Base-by-base conservation (phyloP, 768 basidiomycete genomes). In the Chlorophyllum brunneum region DNA sequence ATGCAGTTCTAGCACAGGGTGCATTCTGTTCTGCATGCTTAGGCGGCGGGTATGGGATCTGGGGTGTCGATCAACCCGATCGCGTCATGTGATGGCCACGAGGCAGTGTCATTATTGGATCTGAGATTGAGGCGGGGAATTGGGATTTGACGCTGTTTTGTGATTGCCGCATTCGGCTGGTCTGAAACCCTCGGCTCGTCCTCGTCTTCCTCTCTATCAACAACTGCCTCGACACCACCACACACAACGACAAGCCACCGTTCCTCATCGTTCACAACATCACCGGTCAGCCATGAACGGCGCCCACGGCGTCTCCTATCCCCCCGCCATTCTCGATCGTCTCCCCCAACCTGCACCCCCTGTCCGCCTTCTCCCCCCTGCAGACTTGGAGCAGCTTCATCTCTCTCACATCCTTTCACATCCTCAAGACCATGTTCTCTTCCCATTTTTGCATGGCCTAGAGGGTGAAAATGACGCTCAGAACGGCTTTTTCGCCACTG, bases 371-470 rank as follows among this genome's bases (percentile, higher is more conserved):
- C 64, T 78, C 48, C 56, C 69, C n/a, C 57, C 74, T 1, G 11
- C 59, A 18, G 67, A 79, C 53, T 91, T 90, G 62, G 73, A 82
- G 2, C 63, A 72, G 16, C 67, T 92, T 45, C 85, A 87, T 51
- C 75, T 81, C 59, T 65, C 72, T n/a, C 80, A 89, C 57, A 71
- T 82, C 56, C 74, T 79, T 53, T 69, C 81, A 1, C 88, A 94
- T 66, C 81, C 89, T 1, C 86, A 87, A 0, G 92, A 95, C 70
- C 74, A 77, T 34, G 77, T 86, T 59, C 80, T 94, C 52, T 95
- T 95, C 65, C 92, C 92, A 0, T 95, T 93, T 70, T 70, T 92
- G 13, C 92, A 94, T 61, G 89, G 92, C 38, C 75, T 94, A 55
- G 92, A 94, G 61, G 85, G 89, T 57, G 77, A 84, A 54, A 91